Conservation (phyloP, 305 asterid genomes). For the Rubia tinctorum region DNA sequence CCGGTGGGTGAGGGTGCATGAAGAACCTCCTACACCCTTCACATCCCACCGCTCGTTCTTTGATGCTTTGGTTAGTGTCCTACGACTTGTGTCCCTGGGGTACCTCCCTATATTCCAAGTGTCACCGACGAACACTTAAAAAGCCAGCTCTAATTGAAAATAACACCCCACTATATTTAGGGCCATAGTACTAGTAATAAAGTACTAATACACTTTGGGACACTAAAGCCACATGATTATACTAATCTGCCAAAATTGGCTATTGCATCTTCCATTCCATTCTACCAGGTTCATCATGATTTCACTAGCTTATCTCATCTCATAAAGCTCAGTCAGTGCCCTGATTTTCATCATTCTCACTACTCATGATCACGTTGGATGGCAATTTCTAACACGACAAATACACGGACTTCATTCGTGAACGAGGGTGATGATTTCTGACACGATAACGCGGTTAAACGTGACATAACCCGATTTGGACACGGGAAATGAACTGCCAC, state of each 20-base stretch:
- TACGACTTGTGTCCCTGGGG: not conserved
- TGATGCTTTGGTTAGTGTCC: not conserved
- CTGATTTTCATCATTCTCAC: not conserved
- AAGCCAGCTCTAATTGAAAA: constrained; percentile 1
- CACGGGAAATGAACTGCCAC: too few relatives aligned
- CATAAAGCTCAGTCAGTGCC: constrained; percentile 11
- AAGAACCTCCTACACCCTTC: constrained; percentile 3
- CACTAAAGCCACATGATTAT: constrained; percentile 8
- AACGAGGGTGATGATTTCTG: too few relatives aligned
- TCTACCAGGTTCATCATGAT: not conserved
- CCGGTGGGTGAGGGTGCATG: not conserved
- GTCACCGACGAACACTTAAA: constrained; percentile 20
- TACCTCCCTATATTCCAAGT: constrained; percentile 12
- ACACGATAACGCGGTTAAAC: too few relatives aligned
- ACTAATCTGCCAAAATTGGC: constrained; percentile 8
- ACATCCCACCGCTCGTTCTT: constrained; percentile 3
- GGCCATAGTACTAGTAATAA: not conserved
- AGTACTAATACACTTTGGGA: not conserved
- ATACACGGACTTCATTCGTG: too few relatives aligned
- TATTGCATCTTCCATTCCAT: not conserved
- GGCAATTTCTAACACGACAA: not conserved
- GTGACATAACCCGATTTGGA: too few relatives aligned
- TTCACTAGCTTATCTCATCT: constrained; percentile 9
- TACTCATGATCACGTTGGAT: not conserved
- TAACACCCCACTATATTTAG: not conserved